Conservation (phyloP, 805 yeast genomes). For the Kazachstania taianensis region DNA sequence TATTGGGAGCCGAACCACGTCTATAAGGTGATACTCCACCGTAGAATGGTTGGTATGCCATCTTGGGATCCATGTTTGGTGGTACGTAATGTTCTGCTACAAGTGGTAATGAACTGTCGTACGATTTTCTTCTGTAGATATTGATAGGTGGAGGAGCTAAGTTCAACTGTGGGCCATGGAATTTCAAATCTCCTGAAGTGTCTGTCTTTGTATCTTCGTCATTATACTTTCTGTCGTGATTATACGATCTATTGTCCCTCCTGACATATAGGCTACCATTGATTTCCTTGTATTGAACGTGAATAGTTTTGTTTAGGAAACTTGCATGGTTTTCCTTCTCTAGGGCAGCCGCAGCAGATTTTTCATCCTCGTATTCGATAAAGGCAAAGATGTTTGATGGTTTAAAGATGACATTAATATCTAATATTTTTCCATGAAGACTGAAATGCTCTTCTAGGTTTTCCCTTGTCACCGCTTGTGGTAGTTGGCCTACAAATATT, state of each 20-base stretch:
- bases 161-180: constrained; percentile 33
- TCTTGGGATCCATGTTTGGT: constrained; percentile 9
- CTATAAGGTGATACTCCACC: constrained; percentile 11
- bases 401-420: constrained; percentile 44
- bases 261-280: constrained; percentile 19
- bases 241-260: constrained; percentile 19
- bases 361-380: constrained; percentile 51
- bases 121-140: constrained; percentile 37
- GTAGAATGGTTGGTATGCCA: constrained; percentile 11
- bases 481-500: constrained; percentile 72
- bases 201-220: neutral
- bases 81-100: constrained; percentile 9
- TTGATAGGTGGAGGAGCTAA: constrained; percentile 81
- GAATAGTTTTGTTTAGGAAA: constrained; percentile 64
- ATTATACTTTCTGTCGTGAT: constrained; percentile 2
- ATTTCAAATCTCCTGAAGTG: constrained; percentile 2
- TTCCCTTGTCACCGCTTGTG: constrained; percentile 42
- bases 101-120: constrained; percentile 5
- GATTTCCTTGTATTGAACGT: constrained; percentile 72
- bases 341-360: constrained; percentile 78
- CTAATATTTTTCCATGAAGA: constrained; percentile 55
- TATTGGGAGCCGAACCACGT: constrained; percentile 18
- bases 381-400: constrained; percentile 58
- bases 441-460: constrained; percentile 50
- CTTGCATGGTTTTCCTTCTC: constrained; percentile 77